phyloP scores from a whole-genome alignment of 352 stramenopile species.

The Globisporangium heterothallicum region DNA sequence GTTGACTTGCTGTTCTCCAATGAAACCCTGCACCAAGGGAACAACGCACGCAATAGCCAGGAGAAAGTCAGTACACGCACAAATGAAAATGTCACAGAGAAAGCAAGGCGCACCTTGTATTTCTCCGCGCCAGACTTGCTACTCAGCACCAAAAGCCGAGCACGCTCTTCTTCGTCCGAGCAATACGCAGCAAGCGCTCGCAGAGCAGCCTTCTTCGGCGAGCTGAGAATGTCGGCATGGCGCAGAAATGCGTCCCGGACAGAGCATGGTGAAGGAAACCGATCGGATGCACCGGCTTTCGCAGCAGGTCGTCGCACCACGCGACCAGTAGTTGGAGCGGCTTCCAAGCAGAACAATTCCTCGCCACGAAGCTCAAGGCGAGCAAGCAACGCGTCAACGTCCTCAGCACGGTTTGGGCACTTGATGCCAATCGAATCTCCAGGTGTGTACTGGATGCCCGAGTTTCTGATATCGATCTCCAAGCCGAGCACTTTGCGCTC shows the following conservation, averaged over 20 bases:
- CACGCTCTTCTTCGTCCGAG: conserved; percentile 48
- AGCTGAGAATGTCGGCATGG: conserved; percentile 79
- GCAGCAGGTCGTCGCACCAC: conserved; percentile 4
- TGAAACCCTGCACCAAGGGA: conserved; percentile 65
- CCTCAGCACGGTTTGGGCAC: conserved; percentile 65
- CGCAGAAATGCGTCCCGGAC: conserved; percentile 72
- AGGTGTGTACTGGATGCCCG: conserved; percentile 59
- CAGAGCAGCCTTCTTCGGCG: conserved; percentile 72
- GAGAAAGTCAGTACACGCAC: neutral
- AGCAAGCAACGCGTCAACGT: conserved; percentile 62
- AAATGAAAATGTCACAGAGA: neutral
- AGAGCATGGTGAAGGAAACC: conserved; percentile 50
- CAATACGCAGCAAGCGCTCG: conserved; percentile 66
- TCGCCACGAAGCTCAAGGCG: conserved; percentile 38
- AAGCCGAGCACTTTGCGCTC: conserved; percentile 58
- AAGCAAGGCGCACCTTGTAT: conserved; percentile 46
- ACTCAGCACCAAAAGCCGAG: conserved; percentile 57
- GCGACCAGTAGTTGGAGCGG: conserved; percentile 18
- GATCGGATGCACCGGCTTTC: conserved; percentile 27
- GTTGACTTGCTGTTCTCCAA: conserved; percentile 85
- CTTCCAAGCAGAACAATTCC: conserved; percentile 31
- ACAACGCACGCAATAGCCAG: conserved; percentile 11
- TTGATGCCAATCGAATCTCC: conserved; percentile 85
- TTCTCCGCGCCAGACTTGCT: conserved; percentile 61
- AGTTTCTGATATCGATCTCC: conserved; percentile 37